A percentile compares a stretch with the other conserved stretches of the same genome.
Evolutionary conservation across 257 asterid genomes (phyloP).

Genomic region (Thymus quinquecostatus): DNA sequence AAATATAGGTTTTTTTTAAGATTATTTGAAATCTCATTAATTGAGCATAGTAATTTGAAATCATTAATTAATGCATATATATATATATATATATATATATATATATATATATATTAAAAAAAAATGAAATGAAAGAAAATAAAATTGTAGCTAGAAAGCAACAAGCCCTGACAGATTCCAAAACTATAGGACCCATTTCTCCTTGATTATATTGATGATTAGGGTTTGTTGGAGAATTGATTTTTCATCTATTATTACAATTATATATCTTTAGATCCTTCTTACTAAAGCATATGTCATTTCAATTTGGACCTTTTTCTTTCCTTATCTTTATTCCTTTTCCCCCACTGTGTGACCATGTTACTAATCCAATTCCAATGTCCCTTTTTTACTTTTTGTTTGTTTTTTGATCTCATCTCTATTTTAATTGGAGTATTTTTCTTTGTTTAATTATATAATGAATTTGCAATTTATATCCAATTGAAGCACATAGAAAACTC

Average conservation of each 20-base stretch:
- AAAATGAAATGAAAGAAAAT: background rate
- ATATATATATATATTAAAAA: too few relatives aligned
- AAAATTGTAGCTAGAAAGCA: background rate
- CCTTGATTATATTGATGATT: slow-evolving; percentile 35
- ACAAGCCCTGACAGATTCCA: slow-evolving; percentile 31
- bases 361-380: slow-evolving; percentile 25
- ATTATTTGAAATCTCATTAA: too few relatives aligned
- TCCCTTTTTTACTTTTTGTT: slow-evolving; percentile 42
- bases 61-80: too few relatives aligned
- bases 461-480: too few relatives aligned
- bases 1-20: background rate
- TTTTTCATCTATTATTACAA: slow-evolving; percentile 20
- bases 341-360: slow-evolving; percentile 27
- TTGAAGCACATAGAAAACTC: too few relatives aligned
- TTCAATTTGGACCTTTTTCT: slow-evolving; percentile 34
- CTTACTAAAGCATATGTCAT: slow-evolving; percentile 48
- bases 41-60: too few relatives aligned
- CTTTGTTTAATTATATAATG: background rate
- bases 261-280: slow-evolving; percentile 43
- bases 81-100: too few relatives aligned
- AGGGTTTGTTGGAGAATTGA: slow-evolving; percentile 40
- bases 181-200: slow-evolving; percentile 35
- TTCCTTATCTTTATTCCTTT: slow-evolving; percentile 41
- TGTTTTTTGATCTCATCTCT: slow-evolving; percentile 27
- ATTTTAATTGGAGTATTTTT: background rate